These are phyloP conservation scores for Boletus insuetus DNA, from an alignment of 768 basidiomycete species.

Conservation along the genomic window DNA sequence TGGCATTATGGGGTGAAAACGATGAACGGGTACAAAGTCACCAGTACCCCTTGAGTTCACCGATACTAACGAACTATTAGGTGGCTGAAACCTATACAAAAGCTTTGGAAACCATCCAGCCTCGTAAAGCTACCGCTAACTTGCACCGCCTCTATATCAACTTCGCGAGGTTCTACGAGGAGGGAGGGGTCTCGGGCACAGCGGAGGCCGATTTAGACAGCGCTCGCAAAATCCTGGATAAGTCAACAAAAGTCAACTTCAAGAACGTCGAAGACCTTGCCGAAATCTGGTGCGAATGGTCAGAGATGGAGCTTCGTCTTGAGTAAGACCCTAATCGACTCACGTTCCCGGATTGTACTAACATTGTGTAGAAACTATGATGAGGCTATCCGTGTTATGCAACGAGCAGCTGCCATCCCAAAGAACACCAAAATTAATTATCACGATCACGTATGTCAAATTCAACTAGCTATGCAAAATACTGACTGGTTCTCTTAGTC, in stretches of 20 bases:
- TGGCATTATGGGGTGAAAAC: conserved; percentile 89
- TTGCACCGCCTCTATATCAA: conserved; percentile 88
- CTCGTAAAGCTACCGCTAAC: conserved; percentile 88
- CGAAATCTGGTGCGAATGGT: conserved; percentile 99
- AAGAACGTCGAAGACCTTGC: conserved; percentile 96
- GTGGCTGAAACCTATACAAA: conserved; percentile 91
- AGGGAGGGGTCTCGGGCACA: conserved; percentile 78
- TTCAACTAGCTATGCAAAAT: not conserved
- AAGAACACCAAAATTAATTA: conserved; percentile 90
- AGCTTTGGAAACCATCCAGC: conserved; percentile 83
- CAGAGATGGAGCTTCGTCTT: conserved; percentile 94
- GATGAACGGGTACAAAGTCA: conserved; percentile 73
- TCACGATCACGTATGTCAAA: conserved; percentile 79
- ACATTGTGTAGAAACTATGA: conserved; percentile 80
- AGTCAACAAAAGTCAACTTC: conserved; percentile 88
- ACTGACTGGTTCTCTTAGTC: conserved; percentile 44
- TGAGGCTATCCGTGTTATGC: conserved; percentile 93
- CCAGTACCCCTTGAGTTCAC: not conserved
- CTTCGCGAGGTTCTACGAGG: conserved; percentile 97
- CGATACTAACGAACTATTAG: conserved; percentile 36
- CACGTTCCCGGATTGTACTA: conserved; percentile 3
- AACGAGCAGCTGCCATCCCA: conserved; percentile 88
- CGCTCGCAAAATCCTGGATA: conserved; percentile 91
- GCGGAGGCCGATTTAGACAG: conserved; percentile 81
- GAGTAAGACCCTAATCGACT: conserved; percentile 58